Evolutionary conservation across 305 asterid species (phyloP).

Genomic region (Withania somnifera): DNA sequence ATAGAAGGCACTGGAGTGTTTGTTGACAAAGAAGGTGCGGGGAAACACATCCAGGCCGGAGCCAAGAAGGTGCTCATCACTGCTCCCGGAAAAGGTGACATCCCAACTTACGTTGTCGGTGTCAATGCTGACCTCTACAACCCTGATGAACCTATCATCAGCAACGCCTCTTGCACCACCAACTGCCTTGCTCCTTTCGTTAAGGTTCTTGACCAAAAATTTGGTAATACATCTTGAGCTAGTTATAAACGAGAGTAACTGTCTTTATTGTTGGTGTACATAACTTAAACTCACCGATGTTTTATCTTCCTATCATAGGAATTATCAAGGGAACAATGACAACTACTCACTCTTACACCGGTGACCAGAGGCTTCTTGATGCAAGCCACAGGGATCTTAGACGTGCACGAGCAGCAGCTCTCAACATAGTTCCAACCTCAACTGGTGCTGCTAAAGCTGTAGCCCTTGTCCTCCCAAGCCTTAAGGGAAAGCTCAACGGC

Average conservation of each 20-base stretch:
- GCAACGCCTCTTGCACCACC: conserved; percentile 97
- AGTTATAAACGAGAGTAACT: rapidly evolving
- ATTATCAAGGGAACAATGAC: conserved; percentile 97
- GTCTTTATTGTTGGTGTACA: neutral
- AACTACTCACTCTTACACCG: conserved; percentile 97
- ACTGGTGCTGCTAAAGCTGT: conserved; percentile 94
- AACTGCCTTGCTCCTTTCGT: conserved; percentile 95
- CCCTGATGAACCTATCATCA: conserved; percentile 55
- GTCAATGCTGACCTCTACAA: conserved; percentile 72
- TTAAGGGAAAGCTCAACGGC: conserved; percentile 88
- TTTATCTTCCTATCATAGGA: conserved; percentile 17
- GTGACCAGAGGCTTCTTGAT: conserved; percentile 92
- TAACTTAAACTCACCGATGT: neutral
- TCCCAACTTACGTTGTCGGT: conserved; percentile 86
- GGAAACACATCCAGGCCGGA: conserved; percentile 78
- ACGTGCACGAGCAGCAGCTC: conserved; percentile 93
- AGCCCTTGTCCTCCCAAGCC: conserved; percentile 83
- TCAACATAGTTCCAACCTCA: conserved; percentile 89
- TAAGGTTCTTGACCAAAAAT: conserved; percentile 84
- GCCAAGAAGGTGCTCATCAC: conserved; percentile 94
- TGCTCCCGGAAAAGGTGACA: conserved; percentile 94
- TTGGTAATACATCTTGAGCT: conserved; percentile 33
- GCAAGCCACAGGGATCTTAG: conserved; percentile 94
- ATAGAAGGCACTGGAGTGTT: conserved; percentile 94
- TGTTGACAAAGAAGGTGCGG: conserved; percentile 87